A percentile compares a stretch with the other conserved stretches of the same genome.
Evolutionary conservation across 768 basidiomycete species (phyloP).

Genomic region (Suillus subalutaceus): DNA sequence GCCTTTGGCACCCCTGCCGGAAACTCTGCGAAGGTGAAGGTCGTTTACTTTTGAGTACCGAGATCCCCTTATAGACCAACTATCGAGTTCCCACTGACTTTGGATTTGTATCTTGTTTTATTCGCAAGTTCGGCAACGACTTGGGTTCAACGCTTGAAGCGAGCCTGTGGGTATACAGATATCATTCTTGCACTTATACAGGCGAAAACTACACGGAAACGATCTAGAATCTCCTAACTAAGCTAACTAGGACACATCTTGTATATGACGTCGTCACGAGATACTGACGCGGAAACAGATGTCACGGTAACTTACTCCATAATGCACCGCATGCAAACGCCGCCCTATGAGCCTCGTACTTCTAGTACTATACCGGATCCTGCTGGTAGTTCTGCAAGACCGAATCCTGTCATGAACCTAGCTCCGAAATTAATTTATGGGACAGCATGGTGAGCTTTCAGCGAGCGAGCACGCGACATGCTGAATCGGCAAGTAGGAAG

Average conservation of each 20-base stretch:
- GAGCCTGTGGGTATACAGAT: background rate
- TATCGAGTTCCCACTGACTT: background rate
- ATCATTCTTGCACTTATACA: too few species aligned
- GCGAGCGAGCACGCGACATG: background rate
- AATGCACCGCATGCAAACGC: background rate
- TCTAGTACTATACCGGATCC: background rate
- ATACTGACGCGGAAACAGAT: background rate
- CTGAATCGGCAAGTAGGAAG: slow-evolving; percentile 56
- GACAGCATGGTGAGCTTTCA: slow-evolving; percentile 54
- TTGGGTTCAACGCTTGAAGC: background rate
- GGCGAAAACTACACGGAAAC: too few species aligned
- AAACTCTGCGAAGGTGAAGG: slow-evolving; percentile 36
- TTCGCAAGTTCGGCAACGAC: background rate
- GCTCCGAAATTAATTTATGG: slow-evolving; percentile 58
- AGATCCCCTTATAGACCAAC: background rate
- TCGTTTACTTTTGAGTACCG: slow-evolving; percentile 46
- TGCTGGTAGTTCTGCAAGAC: background rate
- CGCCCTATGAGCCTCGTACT: background rate
- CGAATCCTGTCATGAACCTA: slow-evolving; percentile 30
- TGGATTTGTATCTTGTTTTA: background rate
- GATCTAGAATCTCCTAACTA: background rate
- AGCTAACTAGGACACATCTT: background rate
- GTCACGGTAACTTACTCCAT: slow-evolving; percentile 2
- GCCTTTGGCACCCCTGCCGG: slow-evolving; percentile 31
- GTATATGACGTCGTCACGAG: background rate